These are phyloP conservation scores for Populus davidiana DNA, from an alignment of 345 rosid genomes.

Conservation along the genomic window DNA sequence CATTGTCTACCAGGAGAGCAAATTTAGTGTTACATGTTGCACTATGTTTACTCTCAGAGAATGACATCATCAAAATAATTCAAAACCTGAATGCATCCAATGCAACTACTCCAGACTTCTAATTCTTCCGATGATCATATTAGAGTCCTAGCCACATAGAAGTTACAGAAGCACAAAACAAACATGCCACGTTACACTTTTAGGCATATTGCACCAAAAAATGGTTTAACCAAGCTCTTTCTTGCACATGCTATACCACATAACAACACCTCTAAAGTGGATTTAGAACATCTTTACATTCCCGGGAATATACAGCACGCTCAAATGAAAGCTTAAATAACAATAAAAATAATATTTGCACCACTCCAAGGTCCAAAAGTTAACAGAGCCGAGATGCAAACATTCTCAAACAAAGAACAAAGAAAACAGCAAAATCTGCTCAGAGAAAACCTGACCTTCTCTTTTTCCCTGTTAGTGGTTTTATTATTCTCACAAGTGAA, in stretches of 20 bases:
- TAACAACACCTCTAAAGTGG: not conserved
- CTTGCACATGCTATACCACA: not conserved
- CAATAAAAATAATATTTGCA: not conserved
- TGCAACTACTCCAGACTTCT: not conserved
- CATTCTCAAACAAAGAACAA: not conserved
- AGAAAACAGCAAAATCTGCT: not conserved
- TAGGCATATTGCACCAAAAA: too few species aligned
- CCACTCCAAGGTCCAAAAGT: not conserved
- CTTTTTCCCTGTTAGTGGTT: constrained; percentile 59
- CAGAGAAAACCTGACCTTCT: constrained; percentile 49
- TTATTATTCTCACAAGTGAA: constrained; percentile 56
- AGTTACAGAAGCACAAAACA: not conserved
- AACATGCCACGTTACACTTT: not conserved
- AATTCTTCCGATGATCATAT: not conserved
- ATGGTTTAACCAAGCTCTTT: not conserved
- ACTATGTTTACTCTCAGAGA: not conserved
- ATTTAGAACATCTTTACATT: not conserved
- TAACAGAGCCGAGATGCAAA: not conserved
- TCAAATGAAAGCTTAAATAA: not conserved
- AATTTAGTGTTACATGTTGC: too few species aligned
- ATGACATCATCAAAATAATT: not conserved
- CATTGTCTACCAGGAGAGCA: not conserved
- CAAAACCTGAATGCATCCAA: not conserved
- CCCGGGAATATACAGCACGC: not conserved
- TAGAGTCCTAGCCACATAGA: not conserved